These are phyloP conservation scores for Cryphonectria parasitica DNA, from an alignment of 2,329 filamentous ascomycete genomes.

Conservation along the genomic window DNA sequence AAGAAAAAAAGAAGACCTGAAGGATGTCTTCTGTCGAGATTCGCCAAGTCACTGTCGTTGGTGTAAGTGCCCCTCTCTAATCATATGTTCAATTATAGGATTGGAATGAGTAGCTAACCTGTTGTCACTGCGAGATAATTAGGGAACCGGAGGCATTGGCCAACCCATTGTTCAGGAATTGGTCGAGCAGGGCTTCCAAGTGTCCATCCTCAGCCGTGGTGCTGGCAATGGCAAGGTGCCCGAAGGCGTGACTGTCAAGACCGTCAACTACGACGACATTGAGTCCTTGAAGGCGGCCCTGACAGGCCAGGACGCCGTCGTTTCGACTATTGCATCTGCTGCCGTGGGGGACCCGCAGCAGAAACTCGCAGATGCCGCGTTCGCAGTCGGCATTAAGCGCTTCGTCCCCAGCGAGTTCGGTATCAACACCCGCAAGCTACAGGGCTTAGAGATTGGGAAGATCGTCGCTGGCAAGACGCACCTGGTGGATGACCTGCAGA, in stretches of 20 bases:
- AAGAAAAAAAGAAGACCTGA: neutral
- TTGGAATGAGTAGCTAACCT: neutral
- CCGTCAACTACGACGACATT: constrained; percentile 49
- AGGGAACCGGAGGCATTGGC: constrained; percentile 43
- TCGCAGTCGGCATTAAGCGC: constrained; percentile 58
- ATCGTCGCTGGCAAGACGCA: constrained; percentile 38
- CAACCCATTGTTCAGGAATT: constrained; percentile 37
- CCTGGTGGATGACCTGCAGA: constrained; percentile 55
- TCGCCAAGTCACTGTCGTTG: constrained; percentile 41
- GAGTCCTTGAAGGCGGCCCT: constrained; percentile 52
- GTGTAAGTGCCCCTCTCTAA: constrained; percentile 35
- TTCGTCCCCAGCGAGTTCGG: constrained; percentile 63
- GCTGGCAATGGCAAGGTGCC: constrained; percentile 44
- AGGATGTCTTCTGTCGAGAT: constrained; percentile 31
- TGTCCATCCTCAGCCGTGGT: constrained; percentile 55
- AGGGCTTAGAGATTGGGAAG: constrained; percentile 34
- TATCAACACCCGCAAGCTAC: constrained; percentile 37
- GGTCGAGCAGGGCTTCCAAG: constrained; percentile 47
- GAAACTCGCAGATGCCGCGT: constrained; percentile 57
- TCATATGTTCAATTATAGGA: too few species aligned
- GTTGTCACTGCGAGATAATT: neutral
- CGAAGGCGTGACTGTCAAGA: constrained; percentile 46
- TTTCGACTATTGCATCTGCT: constrained; percentile 51
- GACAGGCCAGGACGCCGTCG: constrained; percentile 57
- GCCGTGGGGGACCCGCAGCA: constrained; percentile 48